Conservation (phyloP, 2,329 filamentous ascomycete species). For the Ophiostoma ulmi region DNA sequence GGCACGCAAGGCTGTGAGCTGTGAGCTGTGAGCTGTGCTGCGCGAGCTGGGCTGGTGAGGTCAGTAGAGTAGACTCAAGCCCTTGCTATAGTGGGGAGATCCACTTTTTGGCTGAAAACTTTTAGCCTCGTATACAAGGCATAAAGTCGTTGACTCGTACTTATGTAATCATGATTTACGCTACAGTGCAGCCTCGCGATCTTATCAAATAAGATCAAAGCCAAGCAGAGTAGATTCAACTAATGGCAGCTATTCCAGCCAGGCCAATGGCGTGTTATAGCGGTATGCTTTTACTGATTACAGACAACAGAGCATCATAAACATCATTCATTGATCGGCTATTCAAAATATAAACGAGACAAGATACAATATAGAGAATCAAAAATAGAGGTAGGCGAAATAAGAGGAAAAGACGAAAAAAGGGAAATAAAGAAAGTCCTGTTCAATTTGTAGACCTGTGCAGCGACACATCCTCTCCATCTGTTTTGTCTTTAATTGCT, state of each 20-base stretch:
- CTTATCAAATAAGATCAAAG: neutral
- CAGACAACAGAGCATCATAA: neutral
- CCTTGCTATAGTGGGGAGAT: neutral
- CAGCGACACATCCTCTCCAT: neutral
- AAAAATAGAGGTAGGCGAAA: neutral
- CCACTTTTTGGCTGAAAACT: neutral
- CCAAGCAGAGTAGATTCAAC: neutral
- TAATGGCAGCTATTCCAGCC: neutral
- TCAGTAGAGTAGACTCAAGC: neutral
- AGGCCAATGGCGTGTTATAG: constrained; percentile 5
- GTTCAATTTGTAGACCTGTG: neutral
- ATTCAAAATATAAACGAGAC: neutral
- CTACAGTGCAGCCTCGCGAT: neutral
- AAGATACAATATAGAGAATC: neutral
- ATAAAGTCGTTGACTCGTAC: neutral
- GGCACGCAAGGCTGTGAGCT: constrained; percentile 3
- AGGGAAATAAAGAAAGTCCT: neutral
- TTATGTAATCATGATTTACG: neutral
- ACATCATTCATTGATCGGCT: neutral
- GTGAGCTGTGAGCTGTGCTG: neutral
- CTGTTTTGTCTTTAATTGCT: constrained; percentile 10
- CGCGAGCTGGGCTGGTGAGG: neutral
- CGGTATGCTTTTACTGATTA: neutral
- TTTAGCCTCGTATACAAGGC: neutral
- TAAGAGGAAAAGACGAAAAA: neutral